Evolutionary conservation across 2,329 filamentous ascomycete genomes (phyloP), one percentile per base, ranked within the genome.

Genomic region (Chaetothyriales sp.): DNA sequence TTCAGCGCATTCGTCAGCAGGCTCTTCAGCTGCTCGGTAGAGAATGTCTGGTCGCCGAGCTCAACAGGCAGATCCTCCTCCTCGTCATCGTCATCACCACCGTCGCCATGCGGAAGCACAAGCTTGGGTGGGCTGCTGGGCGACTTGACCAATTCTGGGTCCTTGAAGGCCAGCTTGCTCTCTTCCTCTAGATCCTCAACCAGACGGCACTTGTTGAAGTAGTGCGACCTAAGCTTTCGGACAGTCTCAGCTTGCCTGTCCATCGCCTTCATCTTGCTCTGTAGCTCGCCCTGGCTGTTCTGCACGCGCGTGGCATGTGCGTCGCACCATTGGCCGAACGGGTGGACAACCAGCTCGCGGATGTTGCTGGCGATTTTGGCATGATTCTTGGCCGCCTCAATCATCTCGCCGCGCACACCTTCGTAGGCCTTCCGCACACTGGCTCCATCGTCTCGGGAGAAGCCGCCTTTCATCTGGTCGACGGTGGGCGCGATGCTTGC

Each of bases 121-220:
- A 98, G 94, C 64, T 88, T 89, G 43, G 73, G 65, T 65, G 55
- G 74, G 70, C 65, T 77, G 74, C 61, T 68, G 4, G 19, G 18
- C 18, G 48, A 47, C 46, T 74, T 74, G 12, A 15, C 12, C 32
- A 15, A 15, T 1, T 39, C 32, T 15, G 32, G 87, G 58, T 89
- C 87, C 66, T 95, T 88, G 69, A 98, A 98, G 42, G 89, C 92
- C 50, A 98, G 77, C 70, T 98, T 96, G 67, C 95, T 95, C 73
- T 98, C 93, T 69, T 98, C 92, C 66, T 98, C 92, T 54, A 96
- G 72, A 64, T 98, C 92, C 66, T 98, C 93, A 5, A 96, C 84
- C 55, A 95, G 73, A 47, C 93, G 83, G 66, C 92, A 98, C 70
- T 96, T 98, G 74, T 96, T 98, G 77, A 96, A 96, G 70, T 98